Evolutionary conservation across 345 rosid species (phyloP), one percentile per base, ranked within the genome.

Genomic region (Eucalyptus marginata): DNA sequence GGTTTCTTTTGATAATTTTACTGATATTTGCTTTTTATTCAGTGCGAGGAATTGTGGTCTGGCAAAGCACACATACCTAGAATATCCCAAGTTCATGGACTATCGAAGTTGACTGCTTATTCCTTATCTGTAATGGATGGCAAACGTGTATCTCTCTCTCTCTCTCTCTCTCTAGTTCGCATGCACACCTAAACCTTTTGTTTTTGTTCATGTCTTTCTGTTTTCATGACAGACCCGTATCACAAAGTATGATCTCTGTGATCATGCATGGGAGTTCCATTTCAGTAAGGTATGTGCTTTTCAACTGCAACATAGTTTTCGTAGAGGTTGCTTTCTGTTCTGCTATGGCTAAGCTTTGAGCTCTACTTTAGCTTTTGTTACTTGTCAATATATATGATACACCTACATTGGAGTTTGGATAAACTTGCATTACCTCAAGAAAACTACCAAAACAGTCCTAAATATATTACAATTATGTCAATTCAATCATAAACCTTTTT

Each of bases 31-130:
- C 54, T 86, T 84, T 86, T 58, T 43, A 88, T 89, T 46, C 71
- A 94, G 97, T 94, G 95, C 79, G 89, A 93, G 87, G 96, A 93
- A 90, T 62, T 94, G 86, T 94, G 94, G 96, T 24, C 59, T 71
- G 94, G 93, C 89, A 95, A 95, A 90, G 96, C 95, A 52, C 96
- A 95, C 90, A 87, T 94, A 88, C 95, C 96, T 44, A 93, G 95
- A 49, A 79, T 94, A 80, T 93, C 95, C 81, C 94, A 87, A 76
- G 91, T 89, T 43, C 92, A 47, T 86, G 96, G 96, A 85, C 62
- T 95, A 49, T 93, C 96, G 17, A 95, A 93, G 90, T 84, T 93
- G 92, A 94, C 92, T 5, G 95, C 94, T 27, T 95, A 95, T 88
- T 92, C 95, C 5, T 80, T 93, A 87, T 93, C 97, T 89, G 90